These are phyloP conservation scores for Penicillium lagena DNA, from an alignment of 495 filamentous ascomycete genomes.

Conservation along the genomic window DNA sequence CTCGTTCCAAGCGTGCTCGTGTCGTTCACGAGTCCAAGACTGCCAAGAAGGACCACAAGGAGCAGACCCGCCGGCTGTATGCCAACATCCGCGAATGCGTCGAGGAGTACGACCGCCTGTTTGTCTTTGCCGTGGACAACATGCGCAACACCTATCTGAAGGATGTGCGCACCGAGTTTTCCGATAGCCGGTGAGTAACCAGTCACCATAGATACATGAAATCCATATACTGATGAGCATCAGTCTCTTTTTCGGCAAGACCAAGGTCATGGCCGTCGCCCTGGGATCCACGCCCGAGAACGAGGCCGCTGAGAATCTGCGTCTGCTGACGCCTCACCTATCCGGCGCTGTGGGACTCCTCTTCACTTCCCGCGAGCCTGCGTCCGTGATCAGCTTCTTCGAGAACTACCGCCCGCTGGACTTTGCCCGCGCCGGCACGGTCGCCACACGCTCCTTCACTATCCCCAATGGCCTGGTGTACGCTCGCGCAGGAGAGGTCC, in stretches of 20 bases:
- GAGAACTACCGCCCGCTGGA: constrained; percentile 59
- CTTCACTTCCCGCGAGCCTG: constrained; percentile 70
- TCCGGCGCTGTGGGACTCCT: constrained; percentile 81
- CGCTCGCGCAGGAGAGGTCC: constrained; percentile 68
- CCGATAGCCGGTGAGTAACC: constrained; percentile 67
- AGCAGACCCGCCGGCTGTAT: constrained; percentile 83
- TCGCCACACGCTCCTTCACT: constrained; percentile 64
- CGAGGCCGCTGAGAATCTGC: constrained; percentile 68
- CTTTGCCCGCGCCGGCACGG: constrained; percentile 82
- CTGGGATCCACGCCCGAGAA: constrained; percentile 69
- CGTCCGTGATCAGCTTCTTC: constrained; percentile 62
- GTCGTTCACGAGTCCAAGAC: constrained; percentile 85
- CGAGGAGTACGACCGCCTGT: constrained; percentile 80
- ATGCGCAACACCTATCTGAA: constrained; percentile 99
- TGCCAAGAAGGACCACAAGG: constrained; percentile 81
- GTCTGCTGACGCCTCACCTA: constrained; percentile 63
- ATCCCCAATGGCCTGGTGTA: constrained; percentile 75
- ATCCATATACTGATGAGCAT: constrained; percentile 3
- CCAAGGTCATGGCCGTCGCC: constrained; percentile 93
- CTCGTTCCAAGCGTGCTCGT: constrained; percentile 88
- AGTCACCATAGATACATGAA: not conserved
- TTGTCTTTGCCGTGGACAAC: constrained; percentile 91
- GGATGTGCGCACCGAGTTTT: constrained; percentile 75
- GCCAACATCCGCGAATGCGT: constrained; percentile 79
- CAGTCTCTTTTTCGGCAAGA: constrained; percentile 96